Evolutionary conservation across 176 grass and related monocot species (phyloP).

Genomic region (Lolium multiflorum): DNA sequence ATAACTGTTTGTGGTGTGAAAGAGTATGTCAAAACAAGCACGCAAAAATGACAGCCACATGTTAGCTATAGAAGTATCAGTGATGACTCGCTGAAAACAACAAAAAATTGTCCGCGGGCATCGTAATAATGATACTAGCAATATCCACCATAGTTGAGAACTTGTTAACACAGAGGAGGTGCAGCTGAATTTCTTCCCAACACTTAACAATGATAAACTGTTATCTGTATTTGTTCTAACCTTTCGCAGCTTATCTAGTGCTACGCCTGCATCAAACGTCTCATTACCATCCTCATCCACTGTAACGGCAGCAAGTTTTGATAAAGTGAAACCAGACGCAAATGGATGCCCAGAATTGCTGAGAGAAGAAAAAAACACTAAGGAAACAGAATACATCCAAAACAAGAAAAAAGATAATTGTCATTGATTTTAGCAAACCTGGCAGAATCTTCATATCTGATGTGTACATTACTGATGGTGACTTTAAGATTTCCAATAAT

Average conservation of each 20-base stretch:
- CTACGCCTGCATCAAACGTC: conserved; percentile 97
- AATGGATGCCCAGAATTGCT: conserved; percentile 95
- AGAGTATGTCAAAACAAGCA: conserved; percentile 21
- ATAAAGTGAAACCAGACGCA: conserved; percentile 87
- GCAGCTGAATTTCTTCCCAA: conserved; percentile 15
- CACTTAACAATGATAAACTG: background rate
- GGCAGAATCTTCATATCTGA: conserved; percentile 97
- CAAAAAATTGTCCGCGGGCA: background rate
- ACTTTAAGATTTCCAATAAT: conserved; percentile 99
- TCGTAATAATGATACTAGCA: conserved; percentile 5
- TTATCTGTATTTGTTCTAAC: conserved; percentile 51
- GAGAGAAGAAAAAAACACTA: conserved; percentile 27
- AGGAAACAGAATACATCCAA: conserved; percentile 24
- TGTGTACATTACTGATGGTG: conserved; percentile 96
- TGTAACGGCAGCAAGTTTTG: conserved; percentile 90
- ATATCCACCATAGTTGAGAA: background rate
- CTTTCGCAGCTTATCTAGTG: conserved; percentile 96
- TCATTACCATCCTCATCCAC: conserved; percentile 95
- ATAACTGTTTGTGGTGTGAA: conserved; percentile 36
- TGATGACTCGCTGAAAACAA: conserved; percentile 4
- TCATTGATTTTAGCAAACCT: conserved; percentile 58
- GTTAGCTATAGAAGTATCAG: conserved; percentile 23
- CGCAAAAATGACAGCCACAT: conserved; percentile 11
- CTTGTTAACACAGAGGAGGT: background rate
- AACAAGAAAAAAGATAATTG: conserved; percentile 34